Evolutionary conservation across 129 eudicot genomes (phyloP).

Genomic region (Mikania micrantha): DNA sequence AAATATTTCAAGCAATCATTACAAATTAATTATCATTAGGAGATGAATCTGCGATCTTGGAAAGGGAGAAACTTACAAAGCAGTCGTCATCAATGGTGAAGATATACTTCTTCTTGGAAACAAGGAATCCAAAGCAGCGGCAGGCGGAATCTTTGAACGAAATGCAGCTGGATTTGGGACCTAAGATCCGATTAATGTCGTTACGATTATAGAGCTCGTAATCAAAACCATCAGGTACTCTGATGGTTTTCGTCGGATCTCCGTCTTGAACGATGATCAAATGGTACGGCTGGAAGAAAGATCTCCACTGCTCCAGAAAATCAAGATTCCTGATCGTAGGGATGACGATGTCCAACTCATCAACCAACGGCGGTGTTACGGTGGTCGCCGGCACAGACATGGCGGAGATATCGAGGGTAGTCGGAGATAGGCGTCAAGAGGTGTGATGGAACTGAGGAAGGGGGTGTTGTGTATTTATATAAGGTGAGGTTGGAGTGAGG

Average conservation of each 20-base stretch:
- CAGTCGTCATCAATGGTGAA: conserved; percentile 82
- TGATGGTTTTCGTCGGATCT: conserved; percentile 53
- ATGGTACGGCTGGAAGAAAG: conserved; percentile 66
- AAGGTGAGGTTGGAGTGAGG: neutral
- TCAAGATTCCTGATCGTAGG: conserved; percentile 72
- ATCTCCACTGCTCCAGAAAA: conserved; percentile 69
- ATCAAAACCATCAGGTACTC: conserved; percentile 65
- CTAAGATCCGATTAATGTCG: conserved; percentile 63
- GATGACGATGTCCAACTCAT: conserved; percentile 65
- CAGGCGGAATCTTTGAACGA: conserved; percentile 86
- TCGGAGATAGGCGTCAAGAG: neutral
- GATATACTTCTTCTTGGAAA: conserved; percentile 73
- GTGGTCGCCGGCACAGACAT: conserved; percentile 35
- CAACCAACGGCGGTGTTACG: conserved; percentile 41
- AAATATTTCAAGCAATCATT: too few species aligned
- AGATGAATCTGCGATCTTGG: too few species aligned
- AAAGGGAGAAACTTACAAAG: conserved; percentile 41
- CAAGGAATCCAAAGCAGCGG: conserved; percentile 66
- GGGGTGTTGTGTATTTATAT: neutral
- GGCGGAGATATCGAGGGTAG: neutral
- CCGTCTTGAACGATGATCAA: conserved; percentile 77
- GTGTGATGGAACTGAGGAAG: conserved; percentile 5
- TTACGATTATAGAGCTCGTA: conserved; percentile 75
- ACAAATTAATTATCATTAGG: too few species aligned
- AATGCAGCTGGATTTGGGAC: conserved; percentile 72